Base-by-base conservation (phyloP, 805 yeast genomes). In the Jamesozyma spencerorum region DNA sequence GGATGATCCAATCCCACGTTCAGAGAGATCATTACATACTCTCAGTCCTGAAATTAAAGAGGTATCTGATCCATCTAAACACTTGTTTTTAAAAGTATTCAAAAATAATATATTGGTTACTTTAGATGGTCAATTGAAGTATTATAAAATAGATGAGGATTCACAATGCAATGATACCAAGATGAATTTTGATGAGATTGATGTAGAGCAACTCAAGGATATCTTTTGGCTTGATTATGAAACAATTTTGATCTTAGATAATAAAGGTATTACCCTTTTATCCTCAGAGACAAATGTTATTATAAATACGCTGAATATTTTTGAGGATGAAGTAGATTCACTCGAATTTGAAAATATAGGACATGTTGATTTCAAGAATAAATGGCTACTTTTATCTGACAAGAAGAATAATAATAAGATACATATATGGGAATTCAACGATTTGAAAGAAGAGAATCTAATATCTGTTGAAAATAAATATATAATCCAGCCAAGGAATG, bases 281-380 rank as follows among this genome's bases (percentile, higher is more conserved):
- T 38, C 47, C 3, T 33, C 38, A 3, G 41, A 42, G 13, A 39
- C 37, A 14, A 42, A 43, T 28, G 29, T 33, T 14, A 49, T 54
- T 3, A 27, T 47, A 11, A 33, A 42, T n/a, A 34, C 42, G 18
- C 38, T 45, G 26, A 40, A 41, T 30, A 42, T 49, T 6, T 51
- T 51, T 18, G 37, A 20, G 2, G 8, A 10, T n/a, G 27, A 28
- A 6, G n/a, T 26, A 18, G 36, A 42, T 5, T 36, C 40, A 17
- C 34, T 36, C 13, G 7, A 18, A 4, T 44, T 44, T 28, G 36
- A 48, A 5, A 48, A 48, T 17, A 45, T 55, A n/a, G 43, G 32
- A 4, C 42, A 41, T 17, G 40, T 54, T 17, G 60, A 52, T 34
- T 59, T 50, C 41, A 54, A 54, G 37, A 58, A 55, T 38, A 53